Evolutionary conservation across 2,329 filamentous ascomycete genomes (phyloP).

Genomic region (Rhytidhysteron rufulum): DNA sequence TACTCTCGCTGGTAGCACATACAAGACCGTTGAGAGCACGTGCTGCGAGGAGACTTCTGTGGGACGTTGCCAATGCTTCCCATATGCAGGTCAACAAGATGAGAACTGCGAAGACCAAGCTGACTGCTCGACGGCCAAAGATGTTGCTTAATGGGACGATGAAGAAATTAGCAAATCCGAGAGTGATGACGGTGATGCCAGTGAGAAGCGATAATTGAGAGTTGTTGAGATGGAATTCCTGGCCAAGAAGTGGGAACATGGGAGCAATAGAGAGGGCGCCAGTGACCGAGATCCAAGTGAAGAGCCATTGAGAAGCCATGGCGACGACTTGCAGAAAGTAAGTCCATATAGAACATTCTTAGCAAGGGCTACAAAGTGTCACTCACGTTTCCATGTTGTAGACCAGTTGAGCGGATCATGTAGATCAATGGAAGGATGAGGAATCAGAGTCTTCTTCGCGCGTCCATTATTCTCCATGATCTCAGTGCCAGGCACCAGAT

Average conservation of each 20-base stretch:
- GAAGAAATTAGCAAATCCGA: slow-evolving; percentile 57
- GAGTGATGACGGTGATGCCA: slow-evolving; percentile 53
- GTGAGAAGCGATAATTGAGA: slow-evolving; percentile 55
- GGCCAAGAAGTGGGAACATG: slow-evolving; percentile 58
- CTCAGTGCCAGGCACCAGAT: slow-evolving; percentile 59
- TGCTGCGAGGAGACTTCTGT: slow-evolving; percentile 62
- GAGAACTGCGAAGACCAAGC: slow-evolving; percentile 50
- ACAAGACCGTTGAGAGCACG: slow-evolving; percentile 35
- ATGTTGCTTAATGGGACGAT: slow-evolving; percentile 55
- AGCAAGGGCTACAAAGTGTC: too few relatives aligned
- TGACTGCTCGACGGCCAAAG: slow-evolving; percentile 53
- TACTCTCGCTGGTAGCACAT: slow-evolving; percentile 60
- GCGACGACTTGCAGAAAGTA: too few relatives aligned
- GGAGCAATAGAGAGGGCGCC: slow-evolving; percentile 54
- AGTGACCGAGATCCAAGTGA: slow-evolving; percentile 53
- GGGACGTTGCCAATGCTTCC: slow-evolving; percentile 56
- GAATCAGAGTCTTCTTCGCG: slow-evolving; percentile 34
- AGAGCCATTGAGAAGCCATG: slow-evolving; percentile 47
- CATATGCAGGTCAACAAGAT: slow-evolving; percentile 54
- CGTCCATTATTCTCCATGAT: slow-evolving; percentile 57
- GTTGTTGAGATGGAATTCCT: slow-evolving; percentile 52
- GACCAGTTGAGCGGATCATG: slow-evolving; percentile 32
- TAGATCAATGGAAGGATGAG: slow-evolving; percentile 20
- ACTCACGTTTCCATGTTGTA: slow-evolving; percentile 45
- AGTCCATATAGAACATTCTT: too few relatives aligned